phyloP scores from a whole-genome alignment of 352 stramenopile genomes.

The Globisporangium paroecandrum region DNA sequence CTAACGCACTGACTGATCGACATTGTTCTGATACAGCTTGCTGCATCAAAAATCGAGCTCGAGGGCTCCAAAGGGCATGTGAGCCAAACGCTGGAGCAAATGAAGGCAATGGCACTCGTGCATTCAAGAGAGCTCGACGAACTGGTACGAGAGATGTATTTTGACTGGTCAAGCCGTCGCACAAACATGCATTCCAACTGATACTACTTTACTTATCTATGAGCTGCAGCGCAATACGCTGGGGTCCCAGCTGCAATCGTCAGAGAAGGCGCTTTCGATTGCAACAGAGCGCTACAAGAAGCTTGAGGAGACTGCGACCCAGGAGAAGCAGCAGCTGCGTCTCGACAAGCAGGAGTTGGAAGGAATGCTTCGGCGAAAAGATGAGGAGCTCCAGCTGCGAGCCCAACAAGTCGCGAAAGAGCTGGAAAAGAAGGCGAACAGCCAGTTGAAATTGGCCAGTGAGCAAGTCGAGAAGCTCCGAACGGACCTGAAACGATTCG shows the following conservation, averaged over 20 bases:
- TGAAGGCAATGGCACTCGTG: not conserved
- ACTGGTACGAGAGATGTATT: not conserved
- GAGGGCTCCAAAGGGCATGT: not conserved
- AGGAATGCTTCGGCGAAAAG: slow-evolving; percentile 24
- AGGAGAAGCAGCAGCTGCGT: slow-evolving; percentile 32
- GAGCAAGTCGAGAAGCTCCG: slow-evolving; percentile 24
- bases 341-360: slow-evolving; percentile 36
- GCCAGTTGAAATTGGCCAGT: slow-evolving; percentile 12
- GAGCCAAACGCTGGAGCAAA: not conserved
- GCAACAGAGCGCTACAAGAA: slow-evolving; percentile 15
- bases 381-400: slow-evolving; percentile 21
- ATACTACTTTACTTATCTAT: not conserved
- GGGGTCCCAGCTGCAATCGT: not conserved
- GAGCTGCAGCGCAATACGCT: not conserved
- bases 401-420: slow-evolving; percentile 14
- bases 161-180: not conserved
- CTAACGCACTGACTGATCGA: not conserved
- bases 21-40: not conserved
- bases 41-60: not conserved
- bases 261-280: slow-evolving; percentile 8
- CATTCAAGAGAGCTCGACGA: slow-evolving; percentile 8
- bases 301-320: slow-evolving; percentile 19
- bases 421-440: slow-evolving; percentile 17
- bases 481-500: slow-evolving; percentile 14
- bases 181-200: not conserved